A percentile compares a stretch with the other conserved stretches of the same genome.
These are phyloP conservation scores for Chlorociboria aeruginascens DNA, from an alignment of 495 filamentous ascomycete species.

Conservation along the genomic window DNA sequence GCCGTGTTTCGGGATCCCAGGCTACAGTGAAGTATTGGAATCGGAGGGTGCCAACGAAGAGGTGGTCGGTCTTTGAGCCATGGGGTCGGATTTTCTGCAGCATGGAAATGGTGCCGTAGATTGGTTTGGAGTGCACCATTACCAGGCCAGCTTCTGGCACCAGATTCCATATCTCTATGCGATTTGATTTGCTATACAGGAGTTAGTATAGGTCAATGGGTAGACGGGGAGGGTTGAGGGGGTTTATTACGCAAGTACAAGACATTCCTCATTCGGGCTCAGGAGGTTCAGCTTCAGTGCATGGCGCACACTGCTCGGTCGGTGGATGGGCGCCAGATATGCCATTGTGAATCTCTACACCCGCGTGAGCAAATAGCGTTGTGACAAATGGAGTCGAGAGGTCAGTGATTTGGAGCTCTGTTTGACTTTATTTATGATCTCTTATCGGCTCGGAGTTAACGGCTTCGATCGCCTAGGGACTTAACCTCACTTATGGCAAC, in stretches of 20 bases:
- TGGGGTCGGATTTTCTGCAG: conserved; percentile 70
- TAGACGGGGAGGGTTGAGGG: background rate
- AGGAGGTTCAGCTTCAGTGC: conserved; percentile 72
- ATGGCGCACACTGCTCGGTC: conserved; percentile 79
- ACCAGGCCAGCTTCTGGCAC: conserved; percentile 28
- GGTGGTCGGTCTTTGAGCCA: conserved; percentile 63
- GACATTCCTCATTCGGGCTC: conserved; percentile 57
- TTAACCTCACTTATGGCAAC: background rate
- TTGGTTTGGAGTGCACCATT: conserved; percentile 46
- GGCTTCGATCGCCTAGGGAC: background rate
- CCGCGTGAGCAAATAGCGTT: background rate
- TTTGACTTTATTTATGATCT: background rate
- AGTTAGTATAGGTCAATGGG: conserved; percentile 5
- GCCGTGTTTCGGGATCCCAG: conserved; percentile 57
- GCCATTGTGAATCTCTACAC: conserved; percentile 47
- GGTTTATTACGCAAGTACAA: conserved; percentile 71
- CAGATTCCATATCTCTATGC: conserved; percentile 70
- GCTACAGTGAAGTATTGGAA: conserved; percentile 79
- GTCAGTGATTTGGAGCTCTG: background rate
- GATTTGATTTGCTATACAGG: conserved; percentile 66
- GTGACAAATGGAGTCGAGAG: background rate
- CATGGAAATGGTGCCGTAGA: conserved; percentile 80
- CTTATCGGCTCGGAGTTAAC: background rate
- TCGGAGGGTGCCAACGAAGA: conserved; percentile 86
- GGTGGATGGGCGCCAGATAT: conserved; percentile 88